Evolutionary conservation across 1,284 basidiomycete genomes (phyloP), one percentile per base, ranked within the genome.

Genomic region (Naganishia liquefaciens): DNA sequence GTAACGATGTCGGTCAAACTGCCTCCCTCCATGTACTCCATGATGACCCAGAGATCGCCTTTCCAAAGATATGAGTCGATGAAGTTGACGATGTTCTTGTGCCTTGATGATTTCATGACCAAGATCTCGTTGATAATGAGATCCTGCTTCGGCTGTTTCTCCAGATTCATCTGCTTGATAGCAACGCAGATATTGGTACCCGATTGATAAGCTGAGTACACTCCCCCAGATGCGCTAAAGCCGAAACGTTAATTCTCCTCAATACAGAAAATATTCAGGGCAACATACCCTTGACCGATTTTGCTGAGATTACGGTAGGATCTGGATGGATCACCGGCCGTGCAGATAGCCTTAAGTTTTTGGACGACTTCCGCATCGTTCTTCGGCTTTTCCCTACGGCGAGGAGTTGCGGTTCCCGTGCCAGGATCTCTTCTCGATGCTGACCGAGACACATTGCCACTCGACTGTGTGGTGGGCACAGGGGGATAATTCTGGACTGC

Each of bases 151-250:
- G 95, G 96, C 77, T 99, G 96, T 81, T 98, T 97, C 79, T 97
- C 93, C 39, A 99, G 84, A 82, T 99, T 95, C 96, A 99, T 99
- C 80, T 99, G 95, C 80, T 99, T 99, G 84, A 99, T 99, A 33
- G 96, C 96, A 33, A 99, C 96, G 5, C 88, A 90, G 51, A 91
- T 74, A 77, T 95, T 95, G 30, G 90, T 91, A 51, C 93, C 93
- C 66, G 94, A 88, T 80, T 97, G 93, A 75, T 97, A 96, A 17
- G 95, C 94, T 5, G 95, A 97, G 80, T 96, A 99, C 1, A 99
- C 95, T 67, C 94, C 95, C 54, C 96, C 96, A 19, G 93, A 96
- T 3, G 96, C 94, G 69, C 91, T 92, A 71, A 33, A 43, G 27
- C 25, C 6, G 1, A 44, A 42, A 39, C 52, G 6, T 33, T 15